A percentile compares a stretch with the other conserved stretches of the same genome.
Evolutionary conservation across 306 rosid genomes (phyloP).

Genomic region (Prunus davidiana): DNA sequence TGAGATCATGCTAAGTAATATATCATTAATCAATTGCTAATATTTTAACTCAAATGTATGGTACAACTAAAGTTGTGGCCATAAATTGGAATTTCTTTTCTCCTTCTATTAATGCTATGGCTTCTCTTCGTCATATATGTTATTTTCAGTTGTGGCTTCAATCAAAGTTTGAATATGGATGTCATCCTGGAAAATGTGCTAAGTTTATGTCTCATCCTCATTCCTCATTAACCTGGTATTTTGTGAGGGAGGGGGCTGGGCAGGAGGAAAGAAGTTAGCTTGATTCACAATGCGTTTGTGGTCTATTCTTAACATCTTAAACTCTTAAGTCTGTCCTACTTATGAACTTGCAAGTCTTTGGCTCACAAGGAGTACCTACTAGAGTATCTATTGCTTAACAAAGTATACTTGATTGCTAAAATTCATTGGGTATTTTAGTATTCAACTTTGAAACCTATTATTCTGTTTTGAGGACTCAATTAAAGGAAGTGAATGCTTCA

Average conservation of each 20-base stretch:
- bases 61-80: background rate
- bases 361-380: too few species aligned
- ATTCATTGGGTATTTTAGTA: too few species aligned
- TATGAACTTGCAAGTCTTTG: too few species aligned
- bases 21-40: background rate
- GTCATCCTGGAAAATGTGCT: background rate
- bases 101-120: background rate
- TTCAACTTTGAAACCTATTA: too few species aligned
- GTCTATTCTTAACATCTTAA: background rate
- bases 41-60: background rate
- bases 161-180: background rate
- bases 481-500: too few species aligned
- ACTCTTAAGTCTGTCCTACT: too few species aligned
- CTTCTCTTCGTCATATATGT: background rate
- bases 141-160: background rate
- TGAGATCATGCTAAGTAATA: background rate
- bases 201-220: background rate
- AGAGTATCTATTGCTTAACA: too few species aligned
- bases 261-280: background rate
- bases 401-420: too few species aligned
- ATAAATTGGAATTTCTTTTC: background rate
- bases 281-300: background rate
- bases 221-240: background rate
- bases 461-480: too few species aligned
- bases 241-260: background rate